Base-by-base conservation (phyloP, 805 yeast species). In the Wickerhamiella hasegawae region DNA sequence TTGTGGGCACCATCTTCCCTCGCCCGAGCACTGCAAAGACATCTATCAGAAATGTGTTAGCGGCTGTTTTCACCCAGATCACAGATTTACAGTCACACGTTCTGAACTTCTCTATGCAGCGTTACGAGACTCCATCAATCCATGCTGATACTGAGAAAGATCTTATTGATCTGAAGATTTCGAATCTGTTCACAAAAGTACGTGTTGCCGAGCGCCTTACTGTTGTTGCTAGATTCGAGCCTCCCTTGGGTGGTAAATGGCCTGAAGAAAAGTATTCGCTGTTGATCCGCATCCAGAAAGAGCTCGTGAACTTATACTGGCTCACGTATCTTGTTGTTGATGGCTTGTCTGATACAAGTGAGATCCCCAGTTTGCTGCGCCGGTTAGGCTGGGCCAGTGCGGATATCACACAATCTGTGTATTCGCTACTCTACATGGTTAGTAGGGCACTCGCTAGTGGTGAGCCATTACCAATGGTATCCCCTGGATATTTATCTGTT, bases 171-270 rank as follows among this genome's bases (percentile, higher is more conserved):
- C 29, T 29, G 16, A 34, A 41, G n/a, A 32, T 46, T 10, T 33
- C 43, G 3, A 32, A 32, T 1, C 18, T 44, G 8, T 35, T 44
- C 18, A 34, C 41, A 18, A 32, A 43, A 11, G 31, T 45, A 3
- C 15, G 14, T 3, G 40, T 48, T 5, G 51, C 49, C 0, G 48
- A 44, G 18, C 33, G 36, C 4, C 24, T 48, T 5, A 28, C 43
- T 8, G 30, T 28, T 9, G 40, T 49, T 14, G 36, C 53, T n/a
- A 39, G 46, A 17, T 57, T 40, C 34, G 61, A 57, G 42, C 61
- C 61, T 0, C 49, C 55, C 2, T 28, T 56, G 19, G 40, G 46
- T 2, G 61, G 61, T 4, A 35, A 40, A 3, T 57, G 57, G 48
- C 61, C 61, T 3, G 39, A 44, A 4, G 44, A 48, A 4, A 44